These are phyloP conservation scores for Daldinia sp. DNA, from an alignment of 2,329 filamentous ascomycete species.

Conservation along the genomic window DNA sequence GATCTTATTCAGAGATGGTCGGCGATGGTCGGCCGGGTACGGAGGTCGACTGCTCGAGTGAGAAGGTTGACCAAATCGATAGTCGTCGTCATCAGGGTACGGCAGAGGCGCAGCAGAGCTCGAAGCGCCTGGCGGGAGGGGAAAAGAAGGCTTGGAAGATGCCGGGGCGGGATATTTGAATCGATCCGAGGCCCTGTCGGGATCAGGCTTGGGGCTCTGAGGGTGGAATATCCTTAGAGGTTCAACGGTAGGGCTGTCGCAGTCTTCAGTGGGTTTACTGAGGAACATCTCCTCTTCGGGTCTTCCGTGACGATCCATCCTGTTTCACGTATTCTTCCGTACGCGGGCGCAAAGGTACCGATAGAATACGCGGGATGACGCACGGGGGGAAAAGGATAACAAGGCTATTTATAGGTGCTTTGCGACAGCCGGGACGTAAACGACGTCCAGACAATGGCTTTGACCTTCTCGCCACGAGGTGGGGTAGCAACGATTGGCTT, in stretches of 20 bases:
- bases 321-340: constrained; percentile 44
- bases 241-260: constrained; percentile 80
- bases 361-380: constrained; percentile 38
- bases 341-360: constrained; percentile 30
- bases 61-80: constrained; percentile 53
- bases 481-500: constrained; percentile 39
- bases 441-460: constrained; percentile 19
- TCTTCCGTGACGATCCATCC: constrained; percentile 68
- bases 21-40: constrained; percentile 54
- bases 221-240: constrained; percentile 87
- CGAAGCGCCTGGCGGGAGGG: constrained; percentile 72
- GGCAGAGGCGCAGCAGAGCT: constrained; percentile 73
- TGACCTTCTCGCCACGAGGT: constrained; percentile 41
- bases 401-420: constrained; percentile 42
- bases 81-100: constrained; percentile 76
- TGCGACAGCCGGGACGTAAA: constrained; percentile 24
- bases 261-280: constrained; percentile 61
- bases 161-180: constrained; percentile 62
- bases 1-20: constrained; percentile 46
- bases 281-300: constrained; percentile 88
- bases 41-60: constrained; percentile 52
- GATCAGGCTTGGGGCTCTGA: constrained; percentile 66
- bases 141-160: constrained; percentile 65
- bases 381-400: constrained; percentile 24
- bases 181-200: constrained; percentile 50